Evolutionary conservation across 2,329 filamentous ascomycete genomes (phyloP), one percentile per base, ranked within the genome.

Genomic region (Aurifilum marmelostoma): DNA sequence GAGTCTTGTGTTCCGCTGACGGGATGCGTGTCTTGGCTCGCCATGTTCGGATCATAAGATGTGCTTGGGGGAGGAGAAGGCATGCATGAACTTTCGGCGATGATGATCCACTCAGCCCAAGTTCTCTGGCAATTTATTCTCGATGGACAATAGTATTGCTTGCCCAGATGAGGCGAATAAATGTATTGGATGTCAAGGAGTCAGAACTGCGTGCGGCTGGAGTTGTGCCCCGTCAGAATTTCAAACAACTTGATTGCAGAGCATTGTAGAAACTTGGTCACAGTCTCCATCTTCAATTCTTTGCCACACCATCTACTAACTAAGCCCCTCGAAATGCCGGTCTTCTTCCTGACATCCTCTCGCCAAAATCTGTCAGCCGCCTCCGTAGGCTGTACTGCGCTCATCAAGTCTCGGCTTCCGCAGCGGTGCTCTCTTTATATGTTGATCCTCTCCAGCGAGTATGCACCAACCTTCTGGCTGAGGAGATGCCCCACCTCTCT

Each of bases 401-500:
- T 61, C 41, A 69, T 54, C 62, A 39, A 12, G 18, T 16, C 21
- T 41, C 14, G 14, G 24, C 39, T 24, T 56, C 21, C 62, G 34
- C n/a, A 59, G 27, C 8, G 68, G 73, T 67, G 71, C 70, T 72
- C 75, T 72, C 75, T 71, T 81, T 84, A 93, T 75, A 93, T 82
- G 65, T 86, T 79, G 74, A 97, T 89, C 79, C 89, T 88, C 81
- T 97, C 93, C 73, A 95, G 85, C 61, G 92, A 93, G 81, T 97
- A 97, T 73, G 90, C 88, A 67, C 91, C 92, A 71, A 94, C 91
- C 77, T 90, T 90, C 81, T 92, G 91, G 76, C 91, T 93, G 76
- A 91, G 88, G 78, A 97, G 80, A 79, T 92, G 88, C 24, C 92
- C 92, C 69, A 90, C 89, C 81, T 97, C 91, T 78, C 93, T 85